These are phyloP conservation scores for Mycena pura DNA, from an alignment of 768 basidiomycete genomes.

Conservation along the genomic window DNA sequence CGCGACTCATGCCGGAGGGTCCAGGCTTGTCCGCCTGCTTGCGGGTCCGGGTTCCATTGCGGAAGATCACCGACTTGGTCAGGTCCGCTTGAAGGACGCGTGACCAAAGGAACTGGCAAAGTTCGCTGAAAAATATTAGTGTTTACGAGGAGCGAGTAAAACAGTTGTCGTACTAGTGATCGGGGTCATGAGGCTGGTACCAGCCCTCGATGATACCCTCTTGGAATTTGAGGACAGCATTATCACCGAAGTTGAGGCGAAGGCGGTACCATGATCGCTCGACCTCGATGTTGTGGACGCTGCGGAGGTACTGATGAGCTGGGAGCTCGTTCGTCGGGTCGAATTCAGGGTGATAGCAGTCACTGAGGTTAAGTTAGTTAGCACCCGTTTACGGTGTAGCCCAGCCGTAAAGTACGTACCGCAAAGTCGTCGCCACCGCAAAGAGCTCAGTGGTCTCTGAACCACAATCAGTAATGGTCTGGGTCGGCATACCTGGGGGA, in stretches of 20 bases:
- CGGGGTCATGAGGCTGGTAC: neutral
- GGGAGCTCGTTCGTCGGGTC: conserved; percentile 29
- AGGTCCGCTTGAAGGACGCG: conserved; percentile 24
- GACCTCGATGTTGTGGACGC: conserved; percentile 37
- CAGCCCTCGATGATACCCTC: neutral
- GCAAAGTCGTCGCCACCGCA: conserved; percentile 34
- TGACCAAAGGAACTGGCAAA: conserved; percentile 33
- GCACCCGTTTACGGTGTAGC: neutral
- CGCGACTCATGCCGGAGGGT: conserved; percentile 42
- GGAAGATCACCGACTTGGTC: conserved; percentile 3
- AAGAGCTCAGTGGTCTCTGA: conserved; percentile 35
- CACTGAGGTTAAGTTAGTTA: conserved; percentile 15
- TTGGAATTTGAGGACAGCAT: conserved; percentile 8
- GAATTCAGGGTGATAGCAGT: conserved; percentile 26
- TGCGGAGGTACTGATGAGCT: conserved; percentile 35
- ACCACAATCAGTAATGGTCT: conserved; percentile 40
- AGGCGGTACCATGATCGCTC: conserved; percentile 38
- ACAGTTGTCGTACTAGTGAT: neutral
- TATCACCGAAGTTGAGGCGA: conserved; percentile 37
- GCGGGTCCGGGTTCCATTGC: conserved; percentile 35
- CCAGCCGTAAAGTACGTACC: conserved; percentile 28
- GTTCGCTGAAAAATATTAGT: conserved; percentile 10
- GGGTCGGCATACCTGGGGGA: conserved; percentile 27
- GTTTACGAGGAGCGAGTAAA: neutral
- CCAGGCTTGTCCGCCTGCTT: conserved; percentile 39